These are phyloP conservation scores for Murraya koenigii DNA, from an alignment of 345 rosid species.

Conservation along the genomic window DNA sequence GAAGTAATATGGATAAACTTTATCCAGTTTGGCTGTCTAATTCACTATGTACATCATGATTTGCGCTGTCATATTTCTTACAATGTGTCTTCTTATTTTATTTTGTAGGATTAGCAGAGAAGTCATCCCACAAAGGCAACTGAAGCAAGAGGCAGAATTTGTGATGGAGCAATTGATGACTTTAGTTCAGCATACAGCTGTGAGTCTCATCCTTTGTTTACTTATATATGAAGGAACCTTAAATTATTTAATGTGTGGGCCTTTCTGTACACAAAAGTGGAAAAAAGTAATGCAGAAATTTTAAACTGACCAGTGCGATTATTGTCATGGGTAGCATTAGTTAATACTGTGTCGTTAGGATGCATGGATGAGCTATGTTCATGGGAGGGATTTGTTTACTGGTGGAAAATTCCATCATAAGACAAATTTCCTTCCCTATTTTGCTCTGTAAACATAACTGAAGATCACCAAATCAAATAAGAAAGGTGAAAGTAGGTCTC, in stretches of 20 bases:
- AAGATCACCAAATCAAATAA: background rate
- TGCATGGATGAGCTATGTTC: background rate
- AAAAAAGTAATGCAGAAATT: background rate
- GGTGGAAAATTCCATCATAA: background rate
- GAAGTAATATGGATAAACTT: slow-evolving; percentile 42
- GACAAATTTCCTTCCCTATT: background rate
- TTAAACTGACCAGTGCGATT: background rate
- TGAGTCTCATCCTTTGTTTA: slow-evolving; percentile 36
- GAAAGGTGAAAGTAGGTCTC: background rate
- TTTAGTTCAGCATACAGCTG: slow-evolving; percentile 81
- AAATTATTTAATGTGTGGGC: background rate
- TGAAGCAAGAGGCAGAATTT: slow-evolving; percentile 65
- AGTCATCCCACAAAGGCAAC: slow-evolving; percentile 59
- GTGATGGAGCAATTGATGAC: slow-evolving; percentile 61
- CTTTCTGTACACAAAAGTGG: background rate
- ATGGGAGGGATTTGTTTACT: background rate
- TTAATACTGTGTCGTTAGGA: background rate
- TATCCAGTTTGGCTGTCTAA: background rate
- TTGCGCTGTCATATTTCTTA: background rate
- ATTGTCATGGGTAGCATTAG: background rate
- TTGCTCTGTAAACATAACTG: background rate
- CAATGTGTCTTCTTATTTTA: background rate
- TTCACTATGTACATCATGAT: slow-evolving; percentile 5
- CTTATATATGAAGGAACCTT: background rate
- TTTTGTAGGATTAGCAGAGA: slow-evolving; percentile 61